Evolutionary conservation across 1,284 basidiomycete genomes (phyloP).

Genomic region (Cystobasidium slooffiae): DNA sequence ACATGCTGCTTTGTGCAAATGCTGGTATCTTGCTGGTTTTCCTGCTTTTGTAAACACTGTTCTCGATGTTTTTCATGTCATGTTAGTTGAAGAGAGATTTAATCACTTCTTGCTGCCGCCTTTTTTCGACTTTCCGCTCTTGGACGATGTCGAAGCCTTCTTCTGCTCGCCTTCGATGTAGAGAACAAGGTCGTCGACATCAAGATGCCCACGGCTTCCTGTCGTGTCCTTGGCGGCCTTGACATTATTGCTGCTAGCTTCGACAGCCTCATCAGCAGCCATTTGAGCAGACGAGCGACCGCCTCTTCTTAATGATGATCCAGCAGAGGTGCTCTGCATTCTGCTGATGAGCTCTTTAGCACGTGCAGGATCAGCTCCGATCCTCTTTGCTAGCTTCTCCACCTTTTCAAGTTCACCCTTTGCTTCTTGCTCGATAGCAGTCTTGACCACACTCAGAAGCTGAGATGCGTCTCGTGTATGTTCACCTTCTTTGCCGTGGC

Average conservation of each 20-base stretch:
- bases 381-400: conserved; percentile 39
- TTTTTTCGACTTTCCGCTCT: conserved; percentile 27
- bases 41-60: neutral
- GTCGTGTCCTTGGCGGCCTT: conserved; percentile 16
- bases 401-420: conserved; percentile 42
- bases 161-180: conserved; percentile 37
- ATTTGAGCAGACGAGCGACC: conserved; percentile 1
- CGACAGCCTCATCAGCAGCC: neutral
- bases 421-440: conserved; percentile 32
- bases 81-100: neutral
- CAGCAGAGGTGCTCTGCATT: conserved; percentile 5
- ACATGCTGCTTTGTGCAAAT: neutral
- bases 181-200: conserved; percentile 41
- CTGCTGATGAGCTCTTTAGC: conserved; percentile 36
- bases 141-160: conserved; percentile 9
- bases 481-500: conserved; percentile 42
- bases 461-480: conserved; percentile 44
- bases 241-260: conserved; percentile 11
- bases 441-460: conserved; percentile 33
- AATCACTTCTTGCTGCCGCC: conserved; percentile 2
- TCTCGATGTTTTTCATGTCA: too few species aligned
- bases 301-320: conserved; percentile 9
- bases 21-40: neutral
- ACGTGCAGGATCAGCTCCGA: conserved; percentile 35
- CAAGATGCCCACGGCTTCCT: conserved; percentile 39